Base-by-base conservation (phyloP, 768 basidiomycete genomes). In the Lactarius tabidus region DNA sequence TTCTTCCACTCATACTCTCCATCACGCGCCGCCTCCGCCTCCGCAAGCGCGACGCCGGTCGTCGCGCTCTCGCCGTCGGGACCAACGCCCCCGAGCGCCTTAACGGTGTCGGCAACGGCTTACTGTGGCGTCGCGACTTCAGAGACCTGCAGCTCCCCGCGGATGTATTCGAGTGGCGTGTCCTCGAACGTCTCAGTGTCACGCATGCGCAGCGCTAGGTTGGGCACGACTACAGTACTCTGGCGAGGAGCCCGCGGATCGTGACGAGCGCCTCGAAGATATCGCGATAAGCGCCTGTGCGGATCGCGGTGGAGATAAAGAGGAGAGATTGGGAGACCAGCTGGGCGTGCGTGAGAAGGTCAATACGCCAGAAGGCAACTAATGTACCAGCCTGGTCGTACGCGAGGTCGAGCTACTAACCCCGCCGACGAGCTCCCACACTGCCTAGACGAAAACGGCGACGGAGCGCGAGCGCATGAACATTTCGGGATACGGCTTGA, bases 141-240 rank as follows among this genome's bases (percentile, higher is more conserved):
- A 61, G 84, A 77, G 31, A 84, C 64, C 66, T 84, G 68, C 72
- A 68, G 41, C 28, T 70, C 69, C 63, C 77, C 63, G 18, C 73
- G 74, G 70, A 98, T 91, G 74, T 90, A 98, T 73, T 98, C 96
- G 43, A 96, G 83, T 0, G 97, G 95, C 69, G 97, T 95, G 66
- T 98, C 97, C 76, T 97, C 95, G 71, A 99, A 98, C 74, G 94
- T 88, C 71, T 99, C 97, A 57, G 92, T 82, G 62, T 98, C 95
- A 69, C 93, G 90, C 43, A 90, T 88, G 66, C 95, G 84, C 17
- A 98, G 80, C 17, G 84, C 79, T 64, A 97, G 91, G 71, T 97
- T 98, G n/a, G 96, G 95, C 31, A 98, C 82, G 29, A 98, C 89
- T 63, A 98, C n/a, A n/a, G 8, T 33, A 33, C 33, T 33, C 33